phyloP scores from a whole-genome alignment of 805 yeast genomes.

The Nakazawaea anatomiae region DNA sequence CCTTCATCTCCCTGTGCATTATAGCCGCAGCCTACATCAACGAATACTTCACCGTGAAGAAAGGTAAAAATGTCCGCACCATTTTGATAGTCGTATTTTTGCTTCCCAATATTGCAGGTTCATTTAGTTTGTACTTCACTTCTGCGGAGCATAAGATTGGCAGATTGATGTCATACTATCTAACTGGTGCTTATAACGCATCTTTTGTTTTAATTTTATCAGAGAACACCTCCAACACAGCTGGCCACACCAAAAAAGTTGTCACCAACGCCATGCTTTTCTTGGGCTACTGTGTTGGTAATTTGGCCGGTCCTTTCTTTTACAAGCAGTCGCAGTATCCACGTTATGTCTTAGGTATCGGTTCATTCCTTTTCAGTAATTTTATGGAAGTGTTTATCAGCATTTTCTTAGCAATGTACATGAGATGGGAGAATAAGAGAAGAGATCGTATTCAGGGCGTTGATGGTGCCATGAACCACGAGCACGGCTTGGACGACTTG shows the following conservation, averaged over 20 bases:
- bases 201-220: constrained; percentile 19
- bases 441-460: constrained; percentile 6
- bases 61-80: not conserved
- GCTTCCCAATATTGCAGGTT: constrained; percentile 5
- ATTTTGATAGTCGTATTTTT: constrained; percentile 5
- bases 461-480: not conserved
- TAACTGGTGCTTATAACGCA: constrained; percentile 13
- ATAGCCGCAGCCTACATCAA: not conserved
- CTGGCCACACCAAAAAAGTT: constrained; percentile 33
- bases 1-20: constrained; percentile 6
- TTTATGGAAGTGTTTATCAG: constrained; percentile 4
- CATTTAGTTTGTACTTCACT: constrained; percentile 15
- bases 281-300: constrained; percentile 30
- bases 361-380: constrained; percentile 10
- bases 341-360: constrained; percentile 20
- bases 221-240: constrained; percentile 29
- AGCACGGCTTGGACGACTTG: constrained; percentile 7
- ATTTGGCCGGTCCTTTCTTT: constrained; percentile 32
- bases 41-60: not conserved
- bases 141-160: constrained; percentile 9
- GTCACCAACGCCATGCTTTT: constrained; percentile 28
- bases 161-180: constrained; percentile 7
- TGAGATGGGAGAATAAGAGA: constrained; percentile 5
- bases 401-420: not conserved
- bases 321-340: constrained; percentile 27